These are phyloP conservation scores for Botrytis paeoniae DNA, from an alignment of 2,329 filamentous ascomycete species.

Conservation along the genomic window DNA sequence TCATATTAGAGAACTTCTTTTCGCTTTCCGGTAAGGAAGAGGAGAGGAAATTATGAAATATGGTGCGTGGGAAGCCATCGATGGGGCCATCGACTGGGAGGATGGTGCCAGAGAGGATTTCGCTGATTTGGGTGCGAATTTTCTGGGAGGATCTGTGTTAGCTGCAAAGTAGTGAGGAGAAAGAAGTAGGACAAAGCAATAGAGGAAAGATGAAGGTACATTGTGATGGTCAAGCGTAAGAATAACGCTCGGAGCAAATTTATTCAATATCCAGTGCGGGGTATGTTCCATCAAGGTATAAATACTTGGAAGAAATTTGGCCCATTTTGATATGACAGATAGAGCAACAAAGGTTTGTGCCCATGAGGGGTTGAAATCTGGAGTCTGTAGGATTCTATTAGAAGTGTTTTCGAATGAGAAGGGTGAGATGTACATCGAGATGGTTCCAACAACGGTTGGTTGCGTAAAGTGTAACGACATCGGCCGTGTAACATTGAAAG, in stretches of 20 bases:
- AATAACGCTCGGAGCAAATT: not conserved
- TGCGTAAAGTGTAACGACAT: conserved; percentile 26
- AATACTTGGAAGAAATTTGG: not conserved
- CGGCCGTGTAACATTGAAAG: conserved; percentile 29
- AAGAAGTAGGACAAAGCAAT: not conserved
- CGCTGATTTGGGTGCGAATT: conserved; percentile 5
- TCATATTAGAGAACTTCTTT: conserved; percentile 24
- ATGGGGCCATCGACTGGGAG: conserved; percentile 13
- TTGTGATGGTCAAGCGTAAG: not conserved
- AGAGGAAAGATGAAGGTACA: not conserved
- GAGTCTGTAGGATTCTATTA: not conserved
- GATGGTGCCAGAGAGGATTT: conserved; percentile 1
- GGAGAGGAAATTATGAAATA: conserved; percentile 27
- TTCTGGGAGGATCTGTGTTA: not conserved
- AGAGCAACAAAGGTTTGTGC: not conserved
- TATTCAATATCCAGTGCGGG: not conserved
- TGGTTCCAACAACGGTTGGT: conserved; percentile 8
- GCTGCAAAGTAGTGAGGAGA: not conserved
- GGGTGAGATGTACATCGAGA: not conserved
- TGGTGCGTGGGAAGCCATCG: conserved; percentile 18
- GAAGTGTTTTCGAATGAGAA: not conserved
- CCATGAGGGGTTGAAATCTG: conserved; percentile 29
- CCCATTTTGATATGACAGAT: not conserved
- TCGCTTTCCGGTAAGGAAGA: conserved; percentile 25
- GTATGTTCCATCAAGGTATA: not conserved